Conservation (phyloP, 2,329 filamentous ascomycete genomes). For the Alternaria brassicicola region DNA sequence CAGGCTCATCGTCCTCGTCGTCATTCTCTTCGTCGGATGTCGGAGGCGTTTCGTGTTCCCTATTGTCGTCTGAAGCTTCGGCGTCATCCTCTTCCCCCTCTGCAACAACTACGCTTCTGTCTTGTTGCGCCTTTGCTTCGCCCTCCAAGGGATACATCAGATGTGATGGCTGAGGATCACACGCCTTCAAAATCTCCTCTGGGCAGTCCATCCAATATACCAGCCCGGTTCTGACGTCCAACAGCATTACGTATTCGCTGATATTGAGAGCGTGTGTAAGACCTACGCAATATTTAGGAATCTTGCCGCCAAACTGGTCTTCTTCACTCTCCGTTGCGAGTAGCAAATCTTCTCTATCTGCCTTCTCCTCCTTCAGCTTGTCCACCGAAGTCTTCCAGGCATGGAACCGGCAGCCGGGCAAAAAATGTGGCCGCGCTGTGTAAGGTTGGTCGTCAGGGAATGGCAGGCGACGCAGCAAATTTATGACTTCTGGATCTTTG, state of each 20-base stretch:
- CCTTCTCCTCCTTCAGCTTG: neutral
- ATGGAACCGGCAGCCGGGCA: neutral
- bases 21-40: neutral
- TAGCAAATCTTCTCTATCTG: neutral
- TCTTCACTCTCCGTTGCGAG: neutral
- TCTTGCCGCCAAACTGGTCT: neutral
- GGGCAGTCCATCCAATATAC: neutral
- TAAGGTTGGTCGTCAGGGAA: neutral
- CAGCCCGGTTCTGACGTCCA: neutral
- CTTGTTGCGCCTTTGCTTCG: neutral
- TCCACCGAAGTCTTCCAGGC: neutral
- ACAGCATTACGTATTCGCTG: neutral
- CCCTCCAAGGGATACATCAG: neutral
- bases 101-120: neutral
- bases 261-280: neutral
- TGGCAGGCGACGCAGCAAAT: neutral
- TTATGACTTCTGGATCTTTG: neutral
- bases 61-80: neutral
- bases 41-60: neutral
- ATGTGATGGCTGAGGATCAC: neutral
- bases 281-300: neutral
- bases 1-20: neutral
- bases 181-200: neutral
- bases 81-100: neutral
- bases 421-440: neutral